Base-by-base conservation (phyloP, 164 flowering plant species). In the Vitis riparia region DNA sequence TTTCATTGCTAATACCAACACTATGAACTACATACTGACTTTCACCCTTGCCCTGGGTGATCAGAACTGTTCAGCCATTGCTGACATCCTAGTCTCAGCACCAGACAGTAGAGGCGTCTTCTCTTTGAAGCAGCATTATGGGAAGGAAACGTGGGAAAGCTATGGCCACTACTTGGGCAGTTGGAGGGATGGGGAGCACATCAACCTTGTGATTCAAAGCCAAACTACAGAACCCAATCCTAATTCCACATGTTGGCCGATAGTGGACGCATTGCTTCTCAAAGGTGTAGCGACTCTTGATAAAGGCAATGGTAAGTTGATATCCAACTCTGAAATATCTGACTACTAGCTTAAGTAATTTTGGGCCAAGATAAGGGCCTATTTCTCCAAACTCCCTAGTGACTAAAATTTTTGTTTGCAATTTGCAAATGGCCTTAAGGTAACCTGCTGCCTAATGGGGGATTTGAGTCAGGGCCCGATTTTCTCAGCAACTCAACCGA, bases 391-490 rank as follows among this genome's bases (percentile, higher is more conserved):
- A 6, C 5, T 6, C 10, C 49, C n/a, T 30, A 29, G 3, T 60
- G 12, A 60, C 47, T 60, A 44, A 30, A 11, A 11, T 60, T 16
- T 7, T 32, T 27, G 44, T 60, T 27, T 62, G 44, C 50, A 32
- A 6, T 62, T 62, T 9, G 64, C 17, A 61, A 61, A 29, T 61
- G 66, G n/a, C 10, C 3, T 32, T 11, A 73, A 81, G 82, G 13
- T 62, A 81, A 79, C 56, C 49, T 75, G 11, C 62, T 81, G 58
- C 14, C 55, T 32, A 85, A 83, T 29, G 84, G 84, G 15, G 84
- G 83, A 57, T 81, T 85, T 62, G 89, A 83, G 71, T 53, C 49
- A 14, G 89, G 89, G 8, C 84, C 87, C 6, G 81, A 75, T 14
- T 80, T 80, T 57, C 57, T 70, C 14, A 57, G 37, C 15, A 69